These are phyloP conservation scores for Alternaria sp. DNA, from an alignment of 2,329 filamentous ascomycete genomes.

Conservation along the genomic window DNA sequence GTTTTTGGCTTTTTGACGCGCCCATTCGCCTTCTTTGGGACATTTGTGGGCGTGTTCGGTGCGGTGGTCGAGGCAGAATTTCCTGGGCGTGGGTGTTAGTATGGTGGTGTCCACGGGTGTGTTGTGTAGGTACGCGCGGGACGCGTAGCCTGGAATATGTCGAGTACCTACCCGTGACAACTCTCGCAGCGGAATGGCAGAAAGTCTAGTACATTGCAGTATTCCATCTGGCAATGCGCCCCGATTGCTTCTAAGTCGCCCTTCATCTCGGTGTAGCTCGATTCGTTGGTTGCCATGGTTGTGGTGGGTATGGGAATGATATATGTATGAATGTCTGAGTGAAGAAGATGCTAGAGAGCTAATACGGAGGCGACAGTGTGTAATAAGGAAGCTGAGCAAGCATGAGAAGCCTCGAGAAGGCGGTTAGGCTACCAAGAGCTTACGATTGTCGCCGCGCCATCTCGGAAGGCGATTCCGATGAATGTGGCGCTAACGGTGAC, in stretches of 20 bases:
- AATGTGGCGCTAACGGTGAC: background rate
- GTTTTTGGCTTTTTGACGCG: conserved; percentile 50
- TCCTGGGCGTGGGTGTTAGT: conserved; percentile 56
- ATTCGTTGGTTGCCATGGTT: conserved; percentile 26
- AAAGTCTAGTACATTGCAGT: conserved; percentile 95
- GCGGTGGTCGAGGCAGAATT: conserved; percentile 93
- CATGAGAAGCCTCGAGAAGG: conserved; percentile 28
- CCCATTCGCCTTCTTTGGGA: conserved; percentile 66
- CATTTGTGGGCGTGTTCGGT: conserved; percentile 81
- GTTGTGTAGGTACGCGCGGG: background rate
- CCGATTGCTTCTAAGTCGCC: conserved; percentile 85
- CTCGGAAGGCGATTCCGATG: conserved; percentile 2
- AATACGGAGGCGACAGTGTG: background rate
- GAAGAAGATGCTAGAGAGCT: background rate
- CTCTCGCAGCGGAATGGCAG: conserved; percentile 93
- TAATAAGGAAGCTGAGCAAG: conserved; percentile 17
- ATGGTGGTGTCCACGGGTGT: background rate
- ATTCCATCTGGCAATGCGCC: conserved; percentile 86
- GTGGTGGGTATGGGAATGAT: background rate
- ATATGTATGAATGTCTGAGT: background rate
- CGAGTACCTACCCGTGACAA: conserved; percentile 64
- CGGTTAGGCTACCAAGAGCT: conserved; percentile 15
- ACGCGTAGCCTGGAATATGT: background rate
- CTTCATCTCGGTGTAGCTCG: conserved; percentile 71
- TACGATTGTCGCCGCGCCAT: conserved; percentile 20